Evolutionary conservation across 805 yeast genomes (phyloP), one percentile per base, ranked within the genome.

Genomic region (Saccharomycopsis sp.): DNA sequence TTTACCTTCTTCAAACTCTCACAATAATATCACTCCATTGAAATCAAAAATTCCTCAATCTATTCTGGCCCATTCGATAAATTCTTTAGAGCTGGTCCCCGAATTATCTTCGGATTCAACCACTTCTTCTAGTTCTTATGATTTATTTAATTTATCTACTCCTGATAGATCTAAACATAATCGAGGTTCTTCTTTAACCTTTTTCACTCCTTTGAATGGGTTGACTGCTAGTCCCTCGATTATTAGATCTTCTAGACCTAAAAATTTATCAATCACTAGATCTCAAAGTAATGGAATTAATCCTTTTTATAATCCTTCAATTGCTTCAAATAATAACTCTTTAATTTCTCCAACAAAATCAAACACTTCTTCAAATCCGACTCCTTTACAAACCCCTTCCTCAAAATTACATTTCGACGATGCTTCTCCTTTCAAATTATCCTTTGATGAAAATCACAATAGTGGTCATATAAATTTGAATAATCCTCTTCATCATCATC

Each of bases 1-100:
- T 13, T 31, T 26, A 6, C 34, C 36, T 12, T 26, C 36, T 18
- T 14, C 41, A 15, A n/a, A n/a, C n/a, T n/a, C n/a, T n/a, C n/a
- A n/a, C n/a, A n/a, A n/a, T n/a, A 34, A 25, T 32, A 20, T 13
- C n/a, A 32, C 21, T 26, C 9, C 37, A 35, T 2, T 21, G 21
- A 18, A n/a, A n/a, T n/a, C n/a, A n/a, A 42, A 38, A 36, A n/a
- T 31, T 5, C 37, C 46, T 8, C 37, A 28, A 15, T 45, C 48
- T 3, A 26, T 38, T 12, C 34, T 36, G 27, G 41, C 40, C n/a
- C 37, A 45, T 30, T 39, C 43, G 25, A 45, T 45, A 13, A 31
- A 39, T 14, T 41, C 45, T 10, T 30, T 45, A 18, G 47, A 45
- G 4, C 30, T 29, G 26, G 49, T 45, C 8, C 49, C 49, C 3